Percentiles rank a stretch among this genome's conserved stretches.
Conservation (phyloP, 1,284 basidiomycete genomes). For the Moesziomyces parantarcticus region DNA sequence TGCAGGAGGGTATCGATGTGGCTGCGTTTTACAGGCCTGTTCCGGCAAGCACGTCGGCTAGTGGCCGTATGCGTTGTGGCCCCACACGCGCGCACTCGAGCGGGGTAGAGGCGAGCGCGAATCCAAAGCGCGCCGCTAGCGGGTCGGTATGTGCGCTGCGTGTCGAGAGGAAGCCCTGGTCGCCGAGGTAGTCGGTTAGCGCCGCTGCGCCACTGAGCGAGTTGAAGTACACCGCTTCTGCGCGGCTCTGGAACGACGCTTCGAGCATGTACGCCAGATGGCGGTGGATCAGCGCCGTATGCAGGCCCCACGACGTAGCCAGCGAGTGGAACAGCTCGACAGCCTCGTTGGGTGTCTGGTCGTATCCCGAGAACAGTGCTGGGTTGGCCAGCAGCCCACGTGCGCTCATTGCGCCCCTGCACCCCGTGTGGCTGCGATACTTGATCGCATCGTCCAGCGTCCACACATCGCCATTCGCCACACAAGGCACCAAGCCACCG, state of each 20-base stretch:
- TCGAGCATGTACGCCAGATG: conserved; percentile 75
- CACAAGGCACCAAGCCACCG: conserved; percentile 71
- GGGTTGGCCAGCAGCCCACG: conserved; percentile 74
- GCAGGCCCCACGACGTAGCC: conserved; percentile 71
- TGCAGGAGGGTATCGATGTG: background rate
- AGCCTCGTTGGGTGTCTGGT: conserved; percentile 71
- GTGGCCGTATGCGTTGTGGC: conserved; percentile 18
- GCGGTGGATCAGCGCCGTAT: conserved; percentile 71
- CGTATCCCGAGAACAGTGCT: conserved; percentile 73
- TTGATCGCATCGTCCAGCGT: conserved; percentile 69
- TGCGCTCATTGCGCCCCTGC: conserved; percentile 74
- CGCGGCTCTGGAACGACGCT: conserved; percentile 68
- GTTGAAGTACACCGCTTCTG: conserved; percentile 73
- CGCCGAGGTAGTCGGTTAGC: conserved; percentile 71
- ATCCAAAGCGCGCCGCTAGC: conserved; percentile 26
- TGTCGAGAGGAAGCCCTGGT: conserved; percentile 57
- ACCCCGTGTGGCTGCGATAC: conserved; percentile 71
- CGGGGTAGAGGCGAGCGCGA: background rate
- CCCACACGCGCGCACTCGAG: conserved; percentile 5
- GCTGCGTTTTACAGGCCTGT: conserved; percentile 12
- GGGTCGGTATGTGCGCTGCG: conserved; percentile 19
- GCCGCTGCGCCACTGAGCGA: conserved; percentile 70
- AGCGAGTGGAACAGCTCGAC: conserved; percentile 71
- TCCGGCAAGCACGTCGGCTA: conserved; percentile 22
- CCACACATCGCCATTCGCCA: conserved; percentile 75